These are phyloP conservation scores for Apodospora peruviana DNA, from an alignment of 495 filamentous ascomycete species.

Conservation along the genomic window DNA sequence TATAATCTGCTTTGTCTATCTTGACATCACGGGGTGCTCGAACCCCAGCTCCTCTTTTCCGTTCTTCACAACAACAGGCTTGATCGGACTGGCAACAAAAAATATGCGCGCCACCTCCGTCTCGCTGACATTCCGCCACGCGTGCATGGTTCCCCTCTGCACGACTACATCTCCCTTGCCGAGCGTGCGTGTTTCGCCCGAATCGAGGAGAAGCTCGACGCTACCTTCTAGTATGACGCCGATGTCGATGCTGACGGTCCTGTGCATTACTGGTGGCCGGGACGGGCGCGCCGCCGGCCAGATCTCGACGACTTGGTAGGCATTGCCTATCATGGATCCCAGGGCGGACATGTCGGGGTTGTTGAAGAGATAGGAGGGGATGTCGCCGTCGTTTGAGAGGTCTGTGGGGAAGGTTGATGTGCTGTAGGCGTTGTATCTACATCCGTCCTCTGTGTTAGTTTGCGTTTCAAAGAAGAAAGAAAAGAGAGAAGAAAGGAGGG, in stretches of 20 bases:
- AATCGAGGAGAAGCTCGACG: slow-evolving; percentile 45
- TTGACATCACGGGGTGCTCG: not conserved
- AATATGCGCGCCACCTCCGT: slow-evolving; percentile 3
- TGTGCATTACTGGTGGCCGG: slow-evolving; percentile 40
- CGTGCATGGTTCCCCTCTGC: slow-evolving; percentile 57
- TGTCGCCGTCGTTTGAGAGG: too few species aligned
- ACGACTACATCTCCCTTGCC: slow-evolving; percentile 45
- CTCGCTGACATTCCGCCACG: slow-evolving; percentile 51
- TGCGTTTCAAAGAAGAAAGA: not conserved
- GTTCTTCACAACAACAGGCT: not conserved
- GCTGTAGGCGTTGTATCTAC: not conserved
- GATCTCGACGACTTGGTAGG: slow-evolving; percentile 1
- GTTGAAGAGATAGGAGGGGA: too few species aligned
- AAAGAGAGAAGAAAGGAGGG: not conserved
- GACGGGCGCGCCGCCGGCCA: too few species aligned
- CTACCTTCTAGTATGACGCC: slow-evolving; percentile 55
- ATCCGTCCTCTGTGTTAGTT: not conserved
- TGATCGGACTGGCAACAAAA: not conserved
- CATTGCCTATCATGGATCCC: not conserved
- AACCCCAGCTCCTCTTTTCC: not conserved
- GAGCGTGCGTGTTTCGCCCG: slow-evolving; percentile 42
- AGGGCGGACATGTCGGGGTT: not conserved
- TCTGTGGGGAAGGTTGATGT: not conserved
- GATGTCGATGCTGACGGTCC: slow-evolving; percentile 55
- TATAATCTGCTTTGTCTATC: not conserved